phyloP scores from a whole-genome alignment of 1,284 basidiomycete genomes.

The Rhodotorula sp. region DNA sequence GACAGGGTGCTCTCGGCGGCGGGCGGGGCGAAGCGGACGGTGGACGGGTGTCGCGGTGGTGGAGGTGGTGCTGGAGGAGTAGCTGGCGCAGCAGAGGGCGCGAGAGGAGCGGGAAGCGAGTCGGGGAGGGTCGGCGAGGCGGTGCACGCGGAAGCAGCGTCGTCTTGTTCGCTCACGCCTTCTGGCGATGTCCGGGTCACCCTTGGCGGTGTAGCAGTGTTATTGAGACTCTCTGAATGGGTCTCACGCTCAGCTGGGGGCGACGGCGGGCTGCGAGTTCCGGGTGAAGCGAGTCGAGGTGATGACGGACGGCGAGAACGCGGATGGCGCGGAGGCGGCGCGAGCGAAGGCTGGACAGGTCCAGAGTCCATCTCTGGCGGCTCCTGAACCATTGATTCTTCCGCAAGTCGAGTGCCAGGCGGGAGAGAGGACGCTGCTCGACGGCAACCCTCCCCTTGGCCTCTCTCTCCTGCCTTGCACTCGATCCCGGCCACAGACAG shows the following conservation, averaged over 20 bases:
- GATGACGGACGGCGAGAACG: not conserved
- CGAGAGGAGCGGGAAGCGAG: not conserved
- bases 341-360: too few relatives aligned
- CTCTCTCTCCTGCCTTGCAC: not conserved
- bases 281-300: not conserved
- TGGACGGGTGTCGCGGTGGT: not conserved
- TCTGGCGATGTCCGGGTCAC: too few relatives aligned
- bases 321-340: conserved; percentile 2
- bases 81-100: not conserved
- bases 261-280: not conserved
- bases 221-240: too few relatives aligned
- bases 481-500: not conserved
- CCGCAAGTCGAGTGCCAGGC: not conserved
- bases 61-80: not conserved
- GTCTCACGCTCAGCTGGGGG: too few relatives aligned
- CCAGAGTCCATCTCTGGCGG: not conserved
- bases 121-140: not conserved
- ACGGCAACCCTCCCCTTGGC: not conserved
- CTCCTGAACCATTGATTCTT: not conserved
- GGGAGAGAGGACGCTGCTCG: not conserved
- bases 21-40: not conserved
- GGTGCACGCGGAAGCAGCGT: too few relatives aligned
- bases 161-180: too few relatives aligned
- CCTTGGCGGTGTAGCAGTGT: too few relatives aligned
- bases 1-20: not conserved